A percentile compares a stretch with the other conserved stretches of the same genome.
These are phyloP conservation scores for Monilinia fructicola DNA, from an alignment of 2,329 filamentous ascomycete genomes.

Conservation along the genomic window DNA sequence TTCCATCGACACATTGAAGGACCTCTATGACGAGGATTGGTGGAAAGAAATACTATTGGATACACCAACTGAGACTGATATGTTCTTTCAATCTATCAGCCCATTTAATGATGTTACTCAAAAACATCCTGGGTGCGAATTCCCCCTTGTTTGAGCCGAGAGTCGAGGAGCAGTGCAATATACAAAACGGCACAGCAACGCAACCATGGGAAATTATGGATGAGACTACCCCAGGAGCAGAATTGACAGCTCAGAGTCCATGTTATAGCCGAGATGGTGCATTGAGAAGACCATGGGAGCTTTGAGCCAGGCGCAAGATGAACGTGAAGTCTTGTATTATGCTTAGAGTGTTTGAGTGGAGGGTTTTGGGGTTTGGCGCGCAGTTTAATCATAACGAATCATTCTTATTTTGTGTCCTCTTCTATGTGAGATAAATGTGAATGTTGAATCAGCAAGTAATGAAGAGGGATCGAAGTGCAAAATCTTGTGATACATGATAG, in stretches of 20 bases:
- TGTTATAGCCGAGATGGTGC: not conserved
- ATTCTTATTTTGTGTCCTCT: not conserved
- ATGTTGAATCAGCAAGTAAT: not conserved
- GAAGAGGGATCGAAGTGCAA: not conserved
- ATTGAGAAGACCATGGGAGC: not conserved
- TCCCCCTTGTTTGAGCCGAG: too few species aligned
- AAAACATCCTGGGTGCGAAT: not conserved
- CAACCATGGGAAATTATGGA: not conserved
- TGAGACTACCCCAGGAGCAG: not conserved
- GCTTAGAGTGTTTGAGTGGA: not conserved
- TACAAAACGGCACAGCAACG: too few species aligned
- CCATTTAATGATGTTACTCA: not conserved
- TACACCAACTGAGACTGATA: not conserved
- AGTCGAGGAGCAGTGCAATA: too few species aligned
- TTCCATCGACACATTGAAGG: not conserved
- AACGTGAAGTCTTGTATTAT: not conserved
- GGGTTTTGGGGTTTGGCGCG: not conserved
- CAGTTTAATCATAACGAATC: not conserved
- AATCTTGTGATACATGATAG: not conserved
- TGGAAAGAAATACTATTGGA: not conserved
- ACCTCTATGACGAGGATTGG: not conserved
- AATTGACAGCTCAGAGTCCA: not conserved
- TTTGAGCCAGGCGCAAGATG: not conserved
- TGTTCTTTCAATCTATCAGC: not conserved
- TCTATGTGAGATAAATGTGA: not conserved